Conservation (phyloP, 306 rosid species). For the Benincasa hispida region DNA sequence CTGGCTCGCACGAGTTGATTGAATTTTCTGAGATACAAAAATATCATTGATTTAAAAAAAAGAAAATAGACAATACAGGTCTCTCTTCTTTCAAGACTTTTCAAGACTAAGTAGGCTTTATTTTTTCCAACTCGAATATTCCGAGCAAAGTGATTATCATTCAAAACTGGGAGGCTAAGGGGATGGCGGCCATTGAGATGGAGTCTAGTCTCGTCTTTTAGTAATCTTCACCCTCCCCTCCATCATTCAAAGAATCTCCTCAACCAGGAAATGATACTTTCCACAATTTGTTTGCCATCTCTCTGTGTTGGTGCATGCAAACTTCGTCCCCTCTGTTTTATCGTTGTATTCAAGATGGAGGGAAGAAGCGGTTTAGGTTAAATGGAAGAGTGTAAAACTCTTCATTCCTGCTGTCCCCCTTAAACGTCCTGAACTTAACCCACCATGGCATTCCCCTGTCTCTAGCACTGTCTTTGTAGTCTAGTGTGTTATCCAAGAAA, state of each 20-base stretch:
- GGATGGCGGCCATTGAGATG: neutral
- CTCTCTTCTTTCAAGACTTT: neutral
- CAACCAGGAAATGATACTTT: constrained; percentile 51
- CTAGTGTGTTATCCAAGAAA: constrained; percentile 95
- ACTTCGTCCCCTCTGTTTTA: neutral
- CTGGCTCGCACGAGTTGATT: neutral
- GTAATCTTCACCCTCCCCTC: constrained; percentile 13
- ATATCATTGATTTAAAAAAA: neutral
- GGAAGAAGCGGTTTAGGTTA: constrained; percentile 91
- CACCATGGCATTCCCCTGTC: constrained; percentile 99
- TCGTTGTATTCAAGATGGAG: constrained; percentile 49
- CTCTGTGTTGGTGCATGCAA: constrained; percentile 3
- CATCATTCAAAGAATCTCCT: constrained; percentile 13
- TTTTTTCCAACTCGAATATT: constrained; percentile 28
- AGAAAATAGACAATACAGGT: neutral
- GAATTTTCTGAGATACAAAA: neutral
- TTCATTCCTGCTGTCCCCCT: constrained; percentile 81
- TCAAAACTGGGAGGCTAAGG: constrained; percentile 6
- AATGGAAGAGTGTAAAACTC: constrained; percentile 98
- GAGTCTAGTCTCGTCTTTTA: neutral
- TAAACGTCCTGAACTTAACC: constrained; percentile 76
- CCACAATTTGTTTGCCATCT: constrained; percentile 28
- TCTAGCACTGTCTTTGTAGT: constrained; percentile 66
- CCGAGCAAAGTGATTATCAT: constrained; percentile 20
- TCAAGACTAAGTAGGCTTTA: constrained; percentile 2